These are phyloP conservation scores for Balamuthia mandrillaris DNA, from an alignment of 208 protist genomes.

Conservation along the genomic window DNA sequence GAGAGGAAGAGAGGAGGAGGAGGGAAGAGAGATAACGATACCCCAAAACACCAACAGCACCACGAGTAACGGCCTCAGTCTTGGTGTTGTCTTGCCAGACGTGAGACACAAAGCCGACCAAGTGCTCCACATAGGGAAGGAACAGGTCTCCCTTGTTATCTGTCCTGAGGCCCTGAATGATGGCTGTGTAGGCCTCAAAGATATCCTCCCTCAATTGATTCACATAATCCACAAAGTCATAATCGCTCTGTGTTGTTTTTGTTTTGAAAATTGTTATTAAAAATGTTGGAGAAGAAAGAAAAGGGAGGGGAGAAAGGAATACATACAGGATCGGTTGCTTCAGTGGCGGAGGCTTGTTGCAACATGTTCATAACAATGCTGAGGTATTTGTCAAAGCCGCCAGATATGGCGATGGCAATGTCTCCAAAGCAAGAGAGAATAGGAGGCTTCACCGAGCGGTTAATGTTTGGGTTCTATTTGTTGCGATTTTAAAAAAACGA, in stretches of 20 bases:
- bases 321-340: not conserved
- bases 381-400: slow-evolving; percentile 84
- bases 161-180: slow-evolving; percentile 67
- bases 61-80: slow-evolving; percentile 42
- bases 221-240: slow-evolving; percentile 67
- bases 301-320: not conserved
- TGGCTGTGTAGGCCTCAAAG: slow-evolving; percentile 71
- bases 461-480: slow-evolving; percentile 74
- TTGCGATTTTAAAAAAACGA: slow-evolving; percentile 42
- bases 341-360: slow-evolving; percentile 49
- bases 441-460: slow-evolving; percentile 87
- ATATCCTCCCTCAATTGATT: slow-evolving; percentile 67
- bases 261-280: not conserved
- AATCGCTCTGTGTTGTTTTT: not conserved
- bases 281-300: not conserved
- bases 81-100: slow-evolving; percentile 41
- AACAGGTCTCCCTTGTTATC: slow-evolving; percentile 51
- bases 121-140: slow-evolving; percentile 45
- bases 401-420: slow-evolving; percentile 86
- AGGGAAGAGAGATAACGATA: slow-evolving; percentile 43
- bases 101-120: slow-evolving; percentile 48
- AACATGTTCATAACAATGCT: slow-evolving; percentile 77
- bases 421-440: slow-evolving; percentile 90
- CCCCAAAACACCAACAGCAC: slow-evolving; percentile 61
- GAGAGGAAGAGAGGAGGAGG: too few species aligned